A percentile compares a stretch with the other conserved stretches of the same genome.
phyloP scores from a whole-genome alignment of 163 green algal species.

The Prototheca cutis region DNA sequence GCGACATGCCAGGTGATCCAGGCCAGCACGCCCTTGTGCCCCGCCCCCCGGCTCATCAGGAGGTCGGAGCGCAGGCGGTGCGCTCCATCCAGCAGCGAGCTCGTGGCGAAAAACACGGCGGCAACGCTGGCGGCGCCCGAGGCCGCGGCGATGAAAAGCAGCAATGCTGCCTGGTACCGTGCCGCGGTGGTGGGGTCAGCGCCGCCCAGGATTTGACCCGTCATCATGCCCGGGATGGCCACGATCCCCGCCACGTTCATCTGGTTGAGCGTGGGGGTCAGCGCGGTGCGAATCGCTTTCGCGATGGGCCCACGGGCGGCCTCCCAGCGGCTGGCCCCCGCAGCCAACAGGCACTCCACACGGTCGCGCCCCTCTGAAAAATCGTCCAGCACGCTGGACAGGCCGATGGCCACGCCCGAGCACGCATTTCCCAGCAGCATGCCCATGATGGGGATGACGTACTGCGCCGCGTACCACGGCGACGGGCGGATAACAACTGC shows the following conservation, averaged over 20 bases:
- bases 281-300: conserved; percentile 35
- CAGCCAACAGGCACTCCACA: conserved; percentile 60
- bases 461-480: conserved; percentile 65
- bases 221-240: conserved; percentile 69
- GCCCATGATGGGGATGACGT: conserved; percentile 68
- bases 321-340: conserved; percentile 65
- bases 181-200: conserved; percentile 54
- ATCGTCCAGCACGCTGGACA: conserved; percentile 65
- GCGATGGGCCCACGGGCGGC: conserved; percentile 37
- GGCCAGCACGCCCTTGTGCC: conserved; percentile 14
- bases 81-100: conserved; percentile 16
- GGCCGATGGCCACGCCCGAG: conserved; percentile 56
- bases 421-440: conserved; percentile 83
- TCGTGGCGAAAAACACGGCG: conserved; percentile 19
- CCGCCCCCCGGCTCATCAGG: conserved; percentile 3
- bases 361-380: conserved; percentile 43
- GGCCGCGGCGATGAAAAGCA: conserved; percentile 60
- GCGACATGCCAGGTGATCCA: conserved; percentile 7
- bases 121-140: conserved; percentile 19
- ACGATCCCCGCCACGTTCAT: conserved; percentile 78
- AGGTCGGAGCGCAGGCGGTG: conserved; percentile 24
- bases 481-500: conserved; percentile 28
- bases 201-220: conserved; percentile 74
- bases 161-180: conserved; percentile 68
- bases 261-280: conserved; percentile 75